Evolutionary conservation across 225 moss, liverwort and hornwort genomes (phyloP).

Genomic region (Sphagnum contortum): DNA sequence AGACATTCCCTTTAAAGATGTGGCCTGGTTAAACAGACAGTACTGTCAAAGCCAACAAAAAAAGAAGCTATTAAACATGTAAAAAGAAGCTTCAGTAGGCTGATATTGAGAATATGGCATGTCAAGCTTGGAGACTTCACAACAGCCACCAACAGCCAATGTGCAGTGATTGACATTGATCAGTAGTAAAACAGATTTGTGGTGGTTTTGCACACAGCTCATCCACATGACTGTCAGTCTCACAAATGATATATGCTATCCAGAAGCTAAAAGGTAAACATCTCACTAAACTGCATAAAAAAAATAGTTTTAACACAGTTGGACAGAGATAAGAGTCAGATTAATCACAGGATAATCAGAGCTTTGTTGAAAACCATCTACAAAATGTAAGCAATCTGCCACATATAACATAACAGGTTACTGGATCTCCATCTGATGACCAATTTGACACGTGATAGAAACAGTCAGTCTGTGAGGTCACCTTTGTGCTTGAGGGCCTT

Average conservation of each 20-base stretch:
- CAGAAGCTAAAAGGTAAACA: slow-evolving; percentile 1
- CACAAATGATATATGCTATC: slow-evolving; percentile 11
- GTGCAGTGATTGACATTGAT: no score
- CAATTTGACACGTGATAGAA: background rate
- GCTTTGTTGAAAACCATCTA: slow-evolving; percentile 25
- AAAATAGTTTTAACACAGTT: slow-evolving; percentile 7
- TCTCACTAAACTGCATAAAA: background rate
- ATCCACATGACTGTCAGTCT: slow-evolving; percentile 13
- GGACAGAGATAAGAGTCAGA: slow-evolving; percentile 29
- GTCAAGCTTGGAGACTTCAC: no score
- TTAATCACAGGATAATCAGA: slow-evolving; percentile 54
- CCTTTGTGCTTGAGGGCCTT: slow-evolving; percentile 25
- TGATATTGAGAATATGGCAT: no score
- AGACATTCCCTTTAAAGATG: no score
- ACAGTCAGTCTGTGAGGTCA: background rate
- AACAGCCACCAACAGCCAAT: no score
- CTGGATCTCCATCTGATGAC: background rate
- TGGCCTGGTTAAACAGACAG: no score
- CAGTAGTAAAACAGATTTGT: slow-evolving; percentile 19
- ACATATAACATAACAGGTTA: slow-evolving; percentile 20
- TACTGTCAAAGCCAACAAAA: no score
- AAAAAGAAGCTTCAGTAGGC: no score
- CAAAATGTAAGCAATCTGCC: slow-evolving; percentile 35
- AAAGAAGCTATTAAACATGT: no score
- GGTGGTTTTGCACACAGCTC: slow-evolving; percentile 6